Base-by-base conservation (phyloP, 192 early-diverging fungal species). In the Tieghemiomyces parasiticus region DNA sequence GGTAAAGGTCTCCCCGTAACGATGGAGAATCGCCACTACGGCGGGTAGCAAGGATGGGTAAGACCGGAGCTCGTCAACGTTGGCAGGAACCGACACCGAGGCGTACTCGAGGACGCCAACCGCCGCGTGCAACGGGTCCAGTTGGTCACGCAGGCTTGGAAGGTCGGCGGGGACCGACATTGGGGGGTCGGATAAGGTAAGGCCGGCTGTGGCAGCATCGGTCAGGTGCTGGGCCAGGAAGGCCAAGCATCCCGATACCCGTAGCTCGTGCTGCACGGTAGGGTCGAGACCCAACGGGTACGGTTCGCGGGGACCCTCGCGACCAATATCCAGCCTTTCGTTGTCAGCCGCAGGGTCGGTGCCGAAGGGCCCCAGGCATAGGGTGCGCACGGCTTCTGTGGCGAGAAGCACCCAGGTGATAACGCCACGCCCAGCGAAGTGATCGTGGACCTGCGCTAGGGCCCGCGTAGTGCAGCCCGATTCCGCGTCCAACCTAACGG, bases 221-320 rank as follows among this genome's bases (percentile, higher is more conserved):
- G 24, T 31, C 4, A 58, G 12, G 24, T 35, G 16, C 26, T 58
- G 31, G 34, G 55, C 32, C 2, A 58, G 3, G n/a, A 58, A 58
- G 4, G 55, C 55, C 55, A 58, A 26, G 26, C 55, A 58, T 12
- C 55, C 55, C 3, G 55, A 58, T 38, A 58, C 16, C n/a, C 35
- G 55, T 22, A 58, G 24, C 50, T 52, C 50, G 14, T 13, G 26
- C 50, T 52, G 50, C 1, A 25, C 26, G 26, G 19, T 13, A 13
- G 24, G 6, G 8, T 24, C 24, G 26, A 52, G 13, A 16, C 50
- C 50, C 26, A 24, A 16, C 14, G 50, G 50, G 50, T 52, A 52
- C 12, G 50, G 50, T 0, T 52, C 50, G 20, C 26, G 50, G 50
- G 50, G 8, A 16, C 8, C 6, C 38, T 16, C 6, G 16, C 38